Conservation (phyloP, 2,329 filamentous ascomycete genomes). For the Neopestalotiopsis sp. region DNA sequence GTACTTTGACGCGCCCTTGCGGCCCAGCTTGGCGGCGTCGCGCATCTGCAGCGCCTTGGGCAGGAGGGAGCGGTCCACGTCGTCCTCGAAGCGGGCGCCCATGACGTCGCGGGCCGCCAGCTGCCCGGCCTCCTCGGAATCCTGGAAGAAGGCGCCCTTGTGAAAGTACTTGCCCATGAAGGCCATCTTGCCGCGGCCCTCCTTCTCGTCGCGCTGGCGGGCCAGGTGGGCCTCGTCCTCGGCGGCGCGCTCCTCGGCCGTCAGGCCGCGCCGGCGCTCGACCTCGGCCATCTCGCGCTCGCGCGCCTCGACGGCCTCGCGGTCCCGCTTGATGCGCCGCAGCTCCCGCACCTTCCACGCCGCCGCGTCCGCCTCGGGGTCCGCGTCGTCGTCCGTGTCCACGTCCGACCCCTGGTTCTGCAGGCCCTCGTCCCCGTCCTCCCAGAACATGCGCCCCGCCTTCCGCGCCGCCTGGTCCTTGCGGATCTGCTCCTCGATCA, state of each 20-base stretch:
- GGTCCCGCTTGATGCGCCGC: constrained; percentile 84
- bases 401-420: constrained; percentile 71
- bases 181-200: constrained; percentile 77
- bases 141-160: constrained; percentile 93
- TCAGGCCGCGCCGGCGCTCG: constrained; percentile 86
- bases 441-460: constrained; percentile 85
- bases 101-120: constrained; percentile 84
- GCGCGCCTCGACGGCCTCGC: constrained; percentile 80
- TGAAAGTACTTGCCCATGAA: constrained; percentile 98
- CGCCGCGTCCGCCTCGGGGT: constrained; percentile 86
- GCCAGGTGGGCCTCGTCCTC: constrained; percentile 84
- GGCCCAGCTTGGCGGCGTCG: constrained; percentile 92
- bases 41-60: constrained; percentile 92
- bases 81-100: constrained; percentile 82
- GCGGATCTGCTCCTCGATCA: constrained; percentile 89
- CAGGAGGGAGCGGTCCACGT: constrained; percentile 82
- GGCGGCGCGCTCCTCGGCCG: constrained; percentile 80
- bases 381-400: constrained; percentile 86
- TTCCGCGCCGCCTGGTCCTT: constrained; percentile 78
- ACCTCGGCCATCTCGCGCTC: constrained; percentile 89
- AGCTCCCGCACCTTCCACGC: constrained; percentile 95
- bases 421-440: constrained; percentile 60
- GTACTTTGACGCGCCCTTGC: constrained; percentile 90
- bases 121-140: constrained; percentile 76
- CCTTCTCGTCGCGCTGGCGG: constrained; percentile 80